phyloP scores from a whole-genome alignment of 495 filamentous ascomycete species.

The Neurospora sp. region DNA sequence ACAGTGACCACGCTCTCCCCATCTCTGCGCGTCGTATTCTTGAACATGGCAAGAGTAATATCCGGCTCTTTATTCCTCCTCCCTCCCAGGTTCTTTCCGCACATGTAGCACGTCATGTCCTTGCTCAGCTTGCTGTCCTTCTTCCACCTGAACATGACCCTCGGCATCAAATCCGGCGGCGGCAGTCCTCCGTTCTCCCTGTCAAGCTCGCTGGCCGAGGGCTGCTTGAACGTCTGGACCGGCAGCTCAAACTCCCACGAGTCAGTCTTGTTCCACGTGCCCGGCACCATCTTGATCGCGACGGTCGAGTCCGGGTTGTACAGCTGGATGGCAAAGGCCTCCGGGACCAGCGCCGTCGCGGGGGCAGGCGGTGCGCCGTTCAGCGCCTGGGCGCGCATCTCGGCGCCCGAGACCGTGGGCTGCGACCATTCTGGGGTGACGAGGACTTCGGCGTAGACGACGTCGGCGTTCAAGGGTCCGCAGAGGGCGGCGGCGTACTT shows the following conservation, averaged over 20 bases:
- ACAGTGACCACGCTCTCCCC: conserved; percentile 52
- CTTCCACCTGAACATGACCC: conserved; percentile 82
- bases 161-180: conserved; percentile 60
- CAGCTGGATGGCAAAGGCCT: conserved; percentile 70
- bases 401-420: conserved; percentile 66
- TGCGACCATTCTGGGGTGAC: conserved; percentile 77
- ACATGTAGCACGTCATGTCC: conserved; percentile 72
- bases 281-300: conserved; percentile 55
- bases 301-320: conserved; percentile 92
- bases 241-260: conserved; percentile 92
- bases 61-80: conserved; percentile 83
- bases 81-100: conserved; percentile 61
- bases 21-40: conserved; percentile 20
- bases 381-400: conserved; percentile 56
- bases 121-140: conserved; percentile 75
- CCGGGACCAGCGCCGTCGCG: conserved; percentile 67
- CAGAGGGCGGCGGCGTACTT: conserved; percentile 78
- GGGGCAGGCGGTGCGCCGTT: conserved; percentile 53
- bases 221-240: conserved; percentile 69
- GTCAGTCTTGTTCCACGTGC: conserved; percentile 66
- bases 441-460: conserved; percentile 82
- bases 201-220: conserved; percentile 67
- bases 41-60: conserved; percentile 82
- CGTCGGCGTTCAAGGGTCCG: conserved; percentile 69
- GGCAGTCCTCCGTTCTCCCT: conserved; percentile 58